Base-by-base conservation (phyloP, 73 alveolate species). In the Paramecium pentaurelia region DNA sequence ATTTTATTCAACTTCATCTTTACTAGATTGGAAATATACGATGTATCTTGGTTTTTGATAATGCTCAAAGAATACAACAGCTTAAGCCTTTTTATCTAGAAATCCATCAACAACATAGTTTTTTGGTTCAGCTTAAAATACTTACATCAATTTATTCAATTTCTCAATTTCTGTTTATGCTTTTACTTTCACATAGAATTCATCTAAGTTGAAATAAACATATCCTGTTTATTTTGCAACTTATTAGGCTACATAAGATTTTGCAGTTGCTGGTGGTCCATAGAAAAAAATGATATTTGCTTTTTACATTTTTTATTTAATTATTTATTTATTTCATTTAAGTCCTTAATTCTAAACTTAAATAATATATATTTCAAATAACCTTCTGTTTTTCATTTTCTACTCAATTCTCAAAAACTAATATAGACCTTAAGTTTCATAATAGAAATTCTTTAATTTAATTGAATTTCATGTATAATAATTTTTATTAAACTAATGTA, bases 91-190 rank as follows among this genome's bases (percentile, higher is more conserved):
- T 25, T 40, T 45, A 49, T 80, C 91, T 22, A 80, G 36, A 64
- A 80, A 80, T 80, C 91, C 91, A 80, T 80, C 91, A 0, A 80
- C 75, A 18, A 80, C 91, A 80, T 44, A 80, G 58, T 80, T 80
- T 28, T 47, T 47, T 10, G 71, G 91, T 18, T 40, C 73, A 30
- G 37, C 47, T 11, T 73, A 38, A 25, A 80, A 80, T 8, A 14
- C 27, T 49, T 80, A 27, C 71, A 80, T 80, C 47, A 80, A 80
- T 42, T 42, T 49, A 36, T 80, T 80, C 25, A 80, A 42, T 80
- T 80, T 80, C 0, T 80, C 91, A 25, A 45, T 54, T 11, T 80
- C 91, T 25, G 71, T 44, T 44, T 44, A 25, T n/a, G 75, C 91
- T 27, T 80, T 80, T 44, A 27, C 58, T 42, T 42, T 32, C 16